Evolutionary conservation across 2,329 filamentous ascomycete genomes (phyloP), one percentile per base, ranked within the genome.

Genomic region (Clonostachys rosea): DNA sequence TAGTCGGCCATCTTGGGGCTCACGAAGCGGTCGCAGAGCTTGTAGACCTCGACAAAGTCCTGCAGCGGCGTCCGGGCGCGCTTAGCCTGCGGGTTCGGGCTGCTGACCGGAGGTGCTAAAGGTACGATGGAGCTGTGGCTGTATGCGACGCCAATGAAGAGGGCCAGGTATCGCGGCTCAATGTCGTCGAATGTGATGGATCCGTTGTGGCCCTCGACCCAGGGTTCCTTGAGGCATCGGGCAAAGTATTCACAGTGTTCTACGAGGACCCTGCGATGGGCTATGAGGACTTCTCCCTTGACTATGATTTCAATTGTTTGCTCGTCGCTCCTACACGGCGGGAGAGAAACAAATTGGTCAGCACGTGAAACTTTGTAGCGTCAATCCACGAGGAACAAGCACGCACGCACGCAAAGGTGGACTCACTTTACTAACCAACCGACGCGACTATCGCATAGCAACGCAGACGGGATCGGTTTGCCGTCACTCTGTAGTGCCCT

Each of bases 1-100:
- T 59, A 66, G 0, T 50, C 47, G 4, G 52, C 57, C 57, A 67
- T 65, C 5, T 47, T 35, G 1, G 47, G 45, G 46, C 63, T 64
- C 13, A 66, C 47, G 45, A 67, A 67, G 12, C 63, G 58, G 37
- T 67, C 64, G 46, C 64, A 66, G 10, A 67, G 57, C 52, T 66
- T 67, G 49, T 59, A 65, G 5, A 67, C 64, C 42, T 67, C 63
- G 34, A 67, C 48, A 16, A 55, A 64, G 45, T 67, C 64, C 13
- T 55, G 48, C 18, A 67, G 53, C 6, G 60, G 53, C 10, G 62
- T 59, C 41, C 54, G 55, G n/a, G 52, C 50, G 3, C 48, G 50
- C 14, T 49, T 49, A 12, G 57, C 50, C 50, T 65, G 56, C 2
- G 63, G 64, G 45, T 51, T 57, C 10, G 49, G 40, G 3, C 54